Evolutionary conservation across 2,329 filamentous ascomycete species (phyloP), one percentile per base, ranked within the genome.

Genomic region (Neopestalotiopsis sp.): DNA sequence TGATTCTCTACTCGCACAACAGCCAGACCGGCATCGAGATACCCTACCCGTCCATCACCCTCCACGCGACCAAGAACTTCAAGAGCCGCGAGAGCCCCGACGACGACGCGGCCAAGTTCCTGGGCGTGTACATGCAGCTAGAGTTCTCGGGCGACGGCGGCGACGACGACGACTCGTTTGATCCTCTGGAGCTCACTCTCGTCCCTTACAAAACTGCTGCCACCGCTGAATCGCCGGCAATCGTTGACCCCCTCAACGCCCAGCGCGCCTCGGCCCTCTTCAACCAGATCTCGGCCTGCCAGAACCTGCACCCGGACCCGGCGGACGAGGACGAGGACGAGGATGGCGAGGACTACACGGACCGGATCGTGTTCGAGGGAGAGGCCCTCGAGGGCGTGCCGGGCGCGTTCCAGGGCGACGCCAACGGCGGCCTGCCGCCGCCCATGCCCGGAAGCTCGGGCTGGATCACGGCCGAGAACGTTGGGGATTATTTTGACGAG

Each of bases 381-480:
- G 85, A 88, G 71, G 84, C 84, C 0, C 79, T 90, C 2, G 88
- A 89, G 42, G 89, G 88, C 0, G 83, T 89, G 73, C 82, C 84
- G 0, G 88, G 88, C 12, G 88, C 90, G 5, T 79, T 88, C 65
- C 81, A 79, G 52, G 86, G 86, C 17, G 79, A 80, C 13, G 73
- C 74, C 5, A 80, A 83, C 67, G 87, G 87, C 0, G 86, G 84
- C 1, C 76, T 91, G 30, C 90, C 90, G n/a, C 89, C 89, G 1
- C 88, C 90, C 0, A 88, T 92, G 79, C 91, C 92, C 0, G 92
- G 92, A 1, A 93, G 92, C 64, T 89, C 88, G 0, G 92, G 92
- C 0, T 95, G 93, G 93, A 94, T 98, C 76, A 98, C 95, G 17
- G 92, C 93, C 9, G 95, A 97, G 68, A 98, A 98, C 75, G 91